Base-by-base conservation (phyloP, 1,139 yeast genomes). In the Geotrichum histeridarum region DNA sequence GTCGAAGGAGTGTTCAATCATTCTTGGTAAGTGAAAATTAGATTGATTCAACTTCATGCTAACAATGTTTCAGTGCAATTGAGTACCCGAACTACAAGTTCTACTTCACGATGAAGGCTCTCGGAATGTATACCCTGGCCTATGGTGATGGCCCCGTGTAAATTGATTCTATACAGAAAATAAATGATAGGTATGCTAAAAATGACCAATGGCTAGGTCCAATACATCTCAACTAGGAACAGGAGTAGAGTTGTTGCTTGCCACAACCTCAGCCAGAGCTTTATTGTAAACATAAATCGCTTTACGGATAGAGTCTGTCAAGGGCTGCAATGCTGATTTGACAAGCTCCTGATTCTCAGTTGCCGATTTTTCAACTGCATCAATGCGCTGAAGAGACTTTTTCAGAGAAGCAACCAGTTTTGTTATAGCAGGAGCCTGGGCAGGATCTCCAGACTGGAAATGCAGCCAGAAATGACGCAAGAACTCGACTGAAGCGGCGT, bases 1-100 rank as follows among this genome's bases (percentile, higher is more conserved):
- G 82, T 87, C 27, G 98, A 93, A 70, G 99, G 99, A 50, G 98
- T 93, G 0, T 94, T 94, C 76, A 94, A 94, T 69, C 97, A 93
- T 66, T 83, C 89, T 2, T 79, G 82, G 65, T 63, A 50, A 35
- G 60, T 27, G 8, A 4, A 9, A 8, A 32, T 14, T 42, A 3
- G 27, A 31, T 14, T 33, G 15, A 9, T 27, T 35, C 18, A n/a
- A 8, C 2, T 15, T 8, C 15, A 17, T 48, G 15, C 44, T 42
- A 42, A 42, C 44, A n/a, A 14, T 15, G 8, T n/a, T 35, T 12
- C 22, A 51, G 55, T 76, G 97, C 95, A 1, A 94, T 94, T 65
- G 98, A 93, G 68, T 94, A 94, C 67, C 99, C 99, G 45, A 86
- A 89, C 60, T 94, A 94, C 72, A 82, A 86, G 71, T 93, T 86